Evolutionary conservation across 805 yeast species (phyloP).

Genomic region (Candida ipomoeae): DNA sequence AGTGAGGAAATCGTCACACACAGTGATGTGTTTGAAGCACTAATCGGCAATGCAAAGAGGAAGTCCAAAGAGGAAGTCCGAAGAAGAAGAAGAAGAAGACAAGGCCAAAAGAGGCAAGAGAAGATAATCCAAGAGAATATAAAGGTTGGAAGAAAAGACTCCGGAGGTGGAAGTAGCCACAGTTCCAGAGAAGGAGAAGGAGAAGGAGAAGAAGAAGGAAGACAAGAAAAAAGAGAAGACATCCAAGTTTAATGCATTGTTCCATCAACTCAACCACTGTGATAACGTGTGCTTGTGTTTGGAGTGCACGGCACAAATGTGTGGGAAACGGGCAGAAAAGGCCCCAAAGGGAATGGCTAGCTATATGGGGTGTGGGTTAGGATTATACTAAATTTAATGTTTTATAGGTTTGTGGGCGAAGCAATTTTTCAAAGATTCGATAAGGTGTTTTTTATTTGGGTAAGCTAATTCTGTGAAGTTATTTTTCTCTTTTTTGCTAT

Average conservation of each 20-base stretch:
- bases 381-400: too few species aligned
- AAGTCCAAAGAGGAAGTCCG: slow-evolving; percentile 11
- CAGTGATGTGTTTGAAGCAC: slow-evolving; percentile 15
- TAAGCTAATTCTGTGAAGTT: too few species aligned
- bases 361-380: too few species aligned
- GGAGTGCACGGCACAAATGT: slow-evolving; percentile 24
- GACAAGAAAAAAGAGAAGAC: slow-evolving; percentile 8
- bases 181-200: not conserved
- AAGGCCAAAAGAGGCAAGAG: slow-evolving; percentile 7
- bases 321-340: slow-evolving; percentile 17
- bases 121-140: slow-evolving; percentile 8
- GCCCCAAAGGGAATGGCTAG: slow-evolving; percentile 24
- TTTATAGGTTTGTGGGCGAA: too few species aligned
- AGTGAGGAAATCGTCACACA: slow-evolving; percentile 4
- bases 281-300: slow-evolving; percentile 27
- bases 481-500: too few species aligned
- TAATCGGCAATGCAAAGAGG: slow-evolving; percentile 14
- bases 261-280: slow-evolving; percentile 25
- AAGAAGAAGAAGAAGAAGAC: too few species aligned
- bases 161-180: slow-evolving; percentile 1
- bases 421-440: too few species aligned
- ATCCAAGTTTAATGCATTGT: slow-evolving; percentile 18
- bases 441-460: too few species aligned
- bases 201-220: slow-evolving; percentile 1
- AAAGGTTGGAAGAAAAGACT: slow-evolving; percentile 4